phyloP scores from a whole-genome alignment of 2,329 filamentous ascomycete genomes.

The Colletotrichum agaves region DNA sequence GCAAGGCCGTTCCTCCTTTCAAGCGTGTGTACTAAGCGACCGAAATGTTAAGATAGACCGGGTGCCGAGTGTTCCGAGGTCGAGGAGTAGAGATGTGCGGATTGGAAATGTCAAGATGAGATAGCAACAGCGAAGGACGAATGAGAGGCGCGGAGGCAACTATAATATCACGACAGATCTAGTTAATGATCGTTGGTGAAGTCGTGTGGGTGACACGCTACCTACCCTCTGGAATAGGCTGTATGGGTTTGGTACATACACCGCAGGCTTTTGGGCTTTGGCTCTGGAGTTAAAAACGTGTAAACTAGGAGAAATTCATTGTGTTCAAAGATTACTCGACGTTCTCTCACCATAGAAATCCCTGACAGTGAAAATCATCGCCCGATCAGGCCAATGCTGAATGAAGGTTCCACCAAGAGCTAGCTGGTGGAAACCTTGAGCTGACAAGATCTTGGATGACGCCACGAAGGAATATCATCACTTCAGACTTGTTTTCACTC shows the following conservation, averaged over 20 bases:
- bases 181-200: slow-evolving; percentile 32
- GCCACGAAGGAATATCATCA: no score
- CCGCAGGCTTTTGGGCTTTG: slow-evolving; percentile 35
- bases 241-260: slow-evolving; percentile 24
- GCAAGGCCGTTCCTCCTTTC: slow-evolving; percentile 95
- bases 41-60: slow-evolving; percentile 34
- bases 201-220: slow-evolving; percentile 11
- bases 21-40: slow-evolving; percentile 83
- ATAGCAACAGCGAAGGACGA: neutral
- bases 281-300: slow-evolving; percentile 37
- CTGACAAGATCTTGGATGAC: no score
- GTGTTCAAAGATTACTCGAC: slow-evolving; percentile 29
- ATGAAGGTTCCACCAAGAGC: no score
- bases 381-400: no score
- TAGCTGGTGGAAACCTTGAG: no score
- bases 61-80: slow-evolving; percentile 28
- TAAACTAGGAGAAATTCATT: slow-evolving; percentile 36
- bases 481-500: no score
- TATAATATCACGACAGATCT: slow-evolving; percentile 33
- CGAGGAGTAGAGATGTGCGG: neutral
- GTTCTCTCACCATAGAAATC: no score
- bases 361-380: no score
- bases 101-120: slow-evolving; percentile 8
- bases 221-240: slow-evolving; percentile 20
- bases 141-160: neutral